Evolutionary conservation across 805 yeast species (phyloP), one percentile per base, ranked within the genome.

Genomic region (Candida multigemmis): DNA sequence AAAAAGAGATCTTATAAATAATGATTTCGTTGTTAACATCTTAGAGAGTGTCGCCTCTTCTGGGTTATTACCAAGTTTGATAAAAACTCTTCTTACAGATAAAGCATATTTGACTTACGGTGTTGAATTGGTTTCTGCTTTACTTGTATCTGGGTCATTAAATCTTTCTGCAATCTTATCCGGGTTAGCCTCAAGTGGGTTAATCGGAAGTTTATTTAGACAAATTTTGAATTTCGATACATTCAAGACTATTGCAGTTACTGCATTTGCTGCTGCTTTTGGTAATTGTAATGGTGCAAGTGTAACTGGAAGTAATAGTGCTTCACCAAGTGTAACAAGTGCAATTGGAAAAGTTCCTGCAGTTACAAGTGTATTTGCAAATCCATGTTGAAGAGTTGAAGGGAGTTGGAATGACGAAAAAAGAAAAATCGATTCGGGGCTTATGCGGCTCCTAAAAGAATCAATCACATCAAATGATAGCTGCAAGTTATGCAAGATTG

Each of bases 21-120:
- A 52, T 30, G 41, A 42, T 8, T 42, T 60, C 15, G 47, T 59
- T 9, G 47, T 48, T 17, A 55, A 56, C 26, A 42, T 60, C 27
- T 52, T 60, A 38, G 55, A 60, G 31, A 56, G 64, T n/a, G 50
- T 60, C 39, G 60, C 46, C 14, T 31, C 45, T 17, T 59, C 65
- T 10, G 68, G 68, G n/a, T 55, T 60, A 33, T 65, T 59, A 6
- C 32, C 53, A 14, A 50, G 55, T 14, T 63, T 60, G 8, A 60
- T 60, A 27, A 45, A 47, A 38, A 39, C 60, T 21, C 52, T 59
- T 15, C 43, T 60, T 30, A 55, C 63, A n/a, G 65, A 60, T 39
- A 17, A 52, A 14, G 24, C 36, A 14, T 60, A 56, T 41, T 35
- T 56, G 29, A 49, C 55, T 22, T 60, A 59, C 34, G 65, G 53